phyloP scores from a whole-genome alignment of 1,284 basidiomycete genomes.

The Cystobasidium slooffiae region DNA sequence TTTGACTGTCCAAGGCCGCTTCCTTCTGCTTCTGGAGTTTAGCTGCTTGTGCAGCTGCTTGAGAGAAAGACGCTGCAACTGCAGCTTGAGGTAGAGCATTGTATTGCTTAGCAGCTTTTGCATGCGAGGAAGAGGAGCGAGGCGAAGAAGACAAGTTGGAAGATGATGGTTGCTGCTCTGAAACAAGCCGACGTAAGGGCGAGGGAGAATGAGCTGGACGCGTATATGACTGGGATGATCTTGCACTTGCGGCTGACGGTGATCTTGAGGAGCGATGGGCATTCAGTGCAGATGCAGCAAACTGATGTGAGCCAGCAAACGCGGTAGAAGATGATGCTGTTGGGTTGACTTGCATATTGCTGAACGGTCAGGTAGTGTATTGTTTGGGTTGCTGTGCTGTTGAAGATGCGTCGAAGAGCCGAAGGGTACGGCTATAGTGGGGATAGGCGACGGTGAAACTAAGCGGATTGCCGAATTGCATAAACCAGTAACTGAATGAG shows the following conservation, averaged over 20 bases:
- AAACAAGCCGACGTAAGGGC: neutral
- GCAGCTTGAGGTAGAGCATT: neutral
- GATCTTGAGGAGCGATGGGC: neutral
- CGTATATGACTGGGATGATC: neutral
- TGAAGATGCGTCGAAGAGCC: neutral
- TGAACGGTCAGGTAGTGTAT: too few relatives aligned
- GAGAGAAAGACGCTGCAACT: neutral
- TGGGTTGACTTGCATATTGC: constrained; percentile 3
- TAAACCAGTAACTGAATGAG: neutral
- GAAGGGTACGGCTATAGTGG: constrained; percentile 42
- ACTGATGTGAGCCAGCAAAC: neutral
- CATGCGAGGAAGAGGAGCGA: neutral
- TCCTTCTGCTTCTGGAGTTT: constrained; percentile 27
- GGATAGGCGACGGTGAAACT: neutral
- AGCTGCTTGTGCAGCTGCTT: neutral
- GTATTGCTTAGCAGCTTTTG: neutral
- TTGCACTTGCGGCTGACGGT: neutral
- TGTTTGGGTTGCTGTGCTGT: too few relatives aligned
- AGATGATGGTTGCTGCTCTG: constrained; percentile 4
- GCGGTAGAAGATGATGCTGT: neutral
- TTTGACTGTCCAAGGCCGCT: constrained; percentile 54
- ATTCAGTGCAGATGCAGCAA: neutral
- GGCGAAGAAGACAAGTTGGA: neutral
- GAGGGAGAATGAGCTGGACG: neutral
- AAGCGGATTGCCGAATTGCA: neutral